phyloP scores from a whole-genome alignment of 2,329 filamentous ascomycete species.

The Thermothelomyces thermophilus region DNA sequence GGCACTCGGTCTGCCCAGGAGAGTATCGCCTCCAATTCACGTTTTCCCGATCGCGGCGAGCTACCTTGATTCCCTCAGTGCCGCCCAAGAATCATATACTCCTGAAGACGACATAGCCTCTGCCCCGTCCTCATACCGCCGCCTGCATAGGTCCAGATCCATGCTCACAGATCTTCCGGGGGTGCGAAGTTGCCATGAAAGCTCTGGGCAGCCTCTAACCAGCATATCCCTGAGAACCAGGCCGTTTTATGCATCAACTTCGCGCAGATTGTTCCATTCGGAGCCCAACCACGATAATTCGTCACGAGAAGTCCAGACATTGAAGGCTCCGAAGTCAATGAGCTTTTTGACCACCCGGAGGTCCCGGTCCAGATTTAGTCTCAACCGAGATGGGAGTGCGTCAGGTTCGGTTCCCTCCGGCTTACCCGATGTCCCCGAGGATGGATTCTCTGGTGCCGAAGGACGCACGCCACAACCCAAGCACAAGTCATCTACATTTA shows the following conservation, averaged over 20 bases:
- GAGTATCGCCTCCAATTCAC: conserved; percentile 15
- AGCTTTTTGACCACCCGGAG: conserved; percentile 39
- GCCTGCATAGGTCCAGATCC: conserved; percentile 49
- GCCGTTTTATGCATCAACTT: neutral
- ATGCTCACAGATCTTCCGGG: conserved; percentile 38
- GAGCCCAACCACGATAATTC: conserved; percentile 29
- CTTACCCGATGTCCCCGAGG: conserved; percentile 4
- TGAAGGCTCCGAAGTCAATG: conserved; percentile 50
- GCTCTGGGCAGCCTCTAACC: neutral
- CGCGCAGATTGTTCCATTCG: conserved; percentile 16
- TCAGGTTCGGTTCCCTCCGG: neutral
- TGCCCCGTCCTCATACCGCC: conserved; percentile 42
- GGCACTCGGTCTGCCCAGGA: conserved; percentile 10
- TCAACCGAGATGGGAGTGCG: conserved; percentile 30
- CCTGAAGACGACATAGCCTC: conserved; percentile 44
- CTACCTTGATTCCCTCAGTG: conserved; percentile 33
- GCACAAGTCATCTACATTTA: conserved; percentile 39
- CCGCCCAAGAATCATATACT: conserved; percentile 39
- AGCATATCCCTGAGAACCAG: neutral
- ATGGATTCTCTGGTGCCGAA: neutral
- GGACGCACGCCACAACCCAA: conserved; percentile 28
- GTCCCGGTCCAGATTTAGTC: conserved; percentile 29
- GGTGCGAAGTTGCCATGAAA: conserved; percentile 12
- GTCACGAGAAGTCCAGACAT: conserved; percentile 17
- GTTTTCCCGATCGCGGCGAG: conserved; percentile 26